Conservation (phyloP, 768 basidiomycete species). For the Mycena olivaceomarginata region DNA sequence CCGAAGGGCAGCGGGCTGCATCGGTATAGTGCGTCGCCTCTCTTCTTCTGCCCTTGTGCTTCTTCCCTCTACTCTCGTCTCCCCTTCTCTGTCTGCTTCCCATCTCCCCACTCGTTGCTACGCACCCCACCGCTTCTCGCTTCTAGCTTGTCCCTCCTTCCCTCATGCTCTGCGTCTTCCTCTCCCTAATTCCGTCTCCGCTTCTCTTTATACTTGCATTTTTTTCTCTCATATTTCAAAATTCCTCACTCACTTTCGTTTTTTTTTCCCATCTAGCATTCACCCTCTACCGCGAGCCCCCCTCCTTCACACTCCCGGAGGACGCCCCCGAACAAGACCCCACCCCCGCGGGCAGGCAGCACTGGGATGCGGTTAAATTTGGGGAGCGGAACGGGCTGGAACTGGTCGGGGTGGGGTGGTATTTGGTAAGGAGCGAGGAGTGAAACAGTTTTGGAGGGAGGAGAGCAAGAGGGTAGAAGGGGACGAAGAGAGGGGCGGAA, state of each 20-base stretch:
- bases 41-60: no score
- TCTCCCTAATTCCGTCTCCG: no score
- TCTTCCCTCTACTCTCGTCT: no score
- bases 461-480: no score
- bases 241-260: background rate
- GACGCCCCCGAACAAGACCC: slow-evolving; percentile 32
- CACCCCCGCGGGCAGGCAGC: slow-evolving; percentile 33
- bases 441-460: background rate
- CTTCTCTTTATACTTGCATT: no score
- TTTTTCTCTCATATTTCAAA: background rate
- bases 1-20: slow-evolving; percentile 39
- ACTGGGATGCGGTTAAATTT: slow-evolving; percentile 34
- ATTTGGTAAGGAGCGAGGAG: slow-evolving; percentile 39
- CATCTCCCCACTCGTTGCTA: no score
- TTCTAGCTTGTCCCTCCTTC: no score
- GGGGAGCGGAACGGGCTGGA: slow-evolving; percentile 24
- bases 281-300: slow-evolving; percentile 8
- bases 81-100: no score
- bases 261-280: slow-evolving; percentile 5
- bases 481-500: no score
- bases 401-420: slow-evolving; percentile 36
- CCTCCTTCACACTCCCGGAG: slow-evolving; percentile 25
- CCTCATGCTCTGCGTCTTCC: no score
- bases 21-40: slow-evolving; percentile 34
- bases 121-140: no score